Evolutionary conservation across 1,139 yeast species (phyloP).

Genomic region (Pichia sp.): DNA sequence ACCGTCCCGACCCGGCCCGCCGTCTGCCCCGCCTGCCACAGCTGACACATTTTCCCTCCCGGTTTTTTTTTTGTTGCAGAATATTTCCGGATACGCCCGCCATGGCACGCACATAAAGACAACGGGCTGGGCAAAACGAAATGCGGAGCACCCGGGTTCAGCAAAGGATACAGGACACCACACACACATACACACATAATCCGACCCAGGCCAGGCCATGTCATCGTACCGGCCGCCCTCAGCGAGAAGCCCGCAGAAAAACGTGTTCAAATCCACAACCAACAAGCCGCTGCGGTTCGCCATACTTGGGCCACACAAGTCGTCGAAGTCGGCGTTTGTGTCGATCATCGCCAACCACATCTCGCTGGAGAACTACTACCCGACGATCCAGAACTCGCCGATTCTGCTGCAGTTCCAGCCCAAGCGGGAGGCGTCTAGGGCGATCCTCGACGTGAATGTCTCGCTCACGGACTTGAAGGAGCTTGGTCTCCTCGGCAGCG

Average conservation of each 20-base stretch:
- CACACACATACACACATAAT: no score
- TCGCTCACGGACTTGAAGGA: constrained; percentile 28
- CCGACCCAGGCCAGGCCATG: not conserved
- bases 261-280: constrained; percentile 26
- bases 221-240: constrained; percentile 6
- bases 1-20: no score
- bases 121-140: no score
- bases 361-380: constrained; percentile 58
- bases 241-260: constrained; percentile 11
- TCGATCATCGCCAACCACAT: constrained; percentile 47
- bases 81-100: no score
- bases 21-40: no score
- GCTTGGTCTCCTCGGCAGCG: constrained; percentile 15
- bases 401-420: constrained; percentile 53
- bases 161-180: no score
- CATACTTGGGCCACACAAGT: constrained; percentile 49
- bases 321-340: constrained; percentile 40
- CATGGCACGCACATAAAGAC: no score
- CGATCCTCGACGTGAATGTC: constrained; percentile 47
- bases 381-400: constrained; percentile 55
- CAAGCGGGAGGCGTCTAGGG: constrained; percentile 35
- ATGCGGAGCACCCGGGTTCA: no score
- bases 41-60: no score
- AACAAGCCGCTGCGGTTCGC: constrained; percentile 50
- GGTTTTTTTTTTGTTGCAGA: no score